Evolutionary conservation across 192 early-diverging fungal species (phyloP), one percentile per base, ranked within the genome.

Genomic region (Podila minutissima): DNA sequence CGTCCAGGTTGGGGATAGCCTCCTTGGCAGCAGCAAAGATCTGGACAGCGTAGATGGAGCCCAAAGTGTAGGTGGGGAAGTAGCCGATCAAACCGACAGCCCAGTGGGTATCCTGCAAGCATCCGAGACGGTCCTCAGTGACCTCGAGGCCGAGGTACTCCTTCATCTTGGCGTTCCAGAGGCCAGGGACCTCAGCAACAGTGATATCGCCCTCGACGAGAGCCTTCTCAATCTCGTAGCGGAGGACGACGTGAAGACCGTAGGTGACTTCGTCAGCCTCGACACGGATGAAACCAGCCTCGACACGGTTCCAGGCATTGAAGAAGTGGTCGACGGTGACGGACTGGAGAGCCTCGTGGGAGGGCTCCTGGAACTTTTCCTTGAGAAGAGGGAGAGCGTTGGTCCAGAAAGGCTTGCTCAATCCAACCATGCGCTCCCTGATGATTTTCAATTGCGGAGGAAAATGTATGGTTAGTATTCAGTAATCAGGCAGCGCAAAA

Each of bases 61-160:
- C 74, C 26, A 76, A 51, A 20, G 74, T 79, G 46, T 76, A 76
- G 22, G 74, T 76, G 29, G 74, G 74, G 59, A 76, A 79, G 32
- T 76, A 75, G 5, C 74, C 74, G 38, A 76, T 24, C 10, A 64
- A 13, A 12, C 74, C 74, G 26, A 58, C 29, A 22, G 33, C 29
- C 74, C 74, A 76, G 50, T 76, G 74, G 41, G 70, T 62, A 66
- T 76, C 74, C 74, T 76, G 74, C 74, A 76, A 35, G 35, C 33
- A 46, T 9, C 74, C 74, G 6, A 48, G 13, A 46, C 31, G 50
- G 73, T 76, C 74, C 59, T 38, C 64, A 19, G 74, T 64, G 8
- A 64, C 59, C 15, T 41, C 73, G 15, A 76, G 31, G 17, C 74
- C 74, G 28, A 76, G 53, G 33, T 76, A 76, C 24, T 76, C 74